phyloP scores from a whole-genome alignment of 2,329 filamentous ascomycete genomes.

The Ophiostoma quercus region DNA sequence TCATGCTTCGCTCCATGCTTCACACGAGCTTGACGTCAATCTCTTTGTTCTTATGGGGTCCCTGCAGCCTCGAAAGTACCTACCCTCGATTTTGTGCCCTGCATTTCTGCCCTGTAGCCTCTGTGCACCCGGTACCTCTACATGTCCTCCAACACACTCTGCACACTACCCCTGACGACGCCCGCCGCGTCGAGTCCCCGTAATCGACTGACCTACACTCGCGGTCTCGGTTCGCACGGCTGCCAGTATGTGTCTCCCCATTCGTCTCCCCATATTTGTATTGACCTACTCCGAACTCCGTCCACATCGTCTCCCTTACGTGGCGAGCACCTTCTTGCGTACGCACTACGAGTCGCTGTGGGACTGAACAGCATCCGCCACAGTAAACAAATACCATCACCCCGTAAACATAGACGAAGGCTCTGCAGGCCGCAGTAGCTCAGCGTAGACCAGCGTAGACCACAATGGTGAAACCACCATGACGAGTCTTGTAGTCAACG shows the following conservation, averaged over 20 bases:
- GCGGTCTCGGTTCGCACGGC: slow-evolving; percentile 8
- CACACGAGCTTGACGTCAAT: slow-evolving; percentile 5
- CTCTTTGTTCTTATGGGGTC: slow-evolving; percentile 6
- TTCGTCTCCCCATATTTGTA: not conserved
- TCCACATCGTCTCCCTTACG: slow-evolving; percentile 6
- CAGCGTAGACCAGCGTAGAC: not conserved
- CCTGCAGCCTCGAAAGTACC: not conserved
- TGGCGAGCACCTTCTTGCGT: slow-evolving; percentile 6
- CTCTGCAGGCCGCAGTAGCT: not conserved
- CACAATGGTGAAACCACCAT: not conserved
- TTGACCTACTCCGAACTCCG: not conserved
- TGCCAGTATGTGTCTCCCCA: not conserved
- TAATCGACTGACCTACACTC: not conserved
- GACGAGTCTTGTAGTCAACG: not conserved
- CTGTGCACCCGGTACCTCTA: not conserved
- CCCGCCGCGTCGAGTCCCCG: not conserved
- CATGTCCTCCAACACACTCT: not conserved
- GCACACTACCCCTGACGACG: slow-evolving; percentile 8
- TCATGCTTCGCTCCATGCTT: not conserved
- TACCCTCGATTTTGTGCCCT: not conserved
- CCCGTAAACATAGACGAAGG: not conserved
- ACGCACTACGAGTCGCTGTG: not conserved
- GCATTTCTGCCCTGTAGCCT: too few species aligned
- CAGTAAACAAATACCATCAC: not conserved
- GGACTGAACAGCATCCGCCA: not conserved